Percentiles rank a stretch among this genome's conserved stretches.
phyloP scores from a whole-genome alignment of 768 basidiomycete species.

The Gymnopilus dilepis region DNA sequence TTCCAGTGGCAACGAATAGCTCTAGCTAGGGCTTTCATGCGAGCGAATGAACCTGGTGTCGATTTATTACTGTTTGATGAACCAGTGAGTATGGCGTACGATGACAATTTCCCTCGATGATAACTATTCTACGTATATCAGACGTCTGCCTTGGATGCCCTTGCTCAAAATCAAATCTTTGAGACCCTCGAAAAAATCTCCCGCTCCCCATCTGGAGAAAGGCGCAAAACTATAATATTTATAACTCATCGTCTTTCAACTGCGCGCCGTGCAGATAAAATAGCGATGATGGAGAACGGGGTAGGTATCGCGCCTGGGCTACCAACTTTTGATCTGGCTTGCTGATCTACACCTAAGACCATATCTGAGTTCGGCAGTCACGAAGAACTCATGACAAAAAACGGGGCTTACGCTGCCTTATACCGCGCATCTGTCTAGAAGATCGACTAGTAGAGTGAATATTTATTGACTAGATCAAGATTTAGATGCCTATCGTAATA shows the following conservation, averaged over 20 bases:
- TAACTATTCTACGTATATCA: slow-evolving; percentile 31
- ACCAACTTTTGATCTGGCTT: neutral
- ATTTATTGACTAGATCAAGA: slow-evolving; percentile 16
- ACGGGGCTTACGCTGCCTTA: slow-evolving; percentile 70
- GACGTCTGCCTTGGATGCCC: slow-evolving; percentile 83
- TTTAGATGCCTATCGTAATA: slow-evolving; percentile 14
- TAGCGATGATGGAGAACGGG: slow-evolving; percentile 86
- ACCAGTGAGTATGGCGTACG: slow-evolving; percentile 54
- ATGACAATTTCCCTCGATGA: slow-evolving; percentile 2
- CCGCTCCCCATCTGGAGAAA: slow-evolving; percentile 57
- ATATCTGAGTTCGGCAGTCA: slow-evolving; percentile 81
- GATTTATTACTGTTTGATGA: slow-evolving; percentile 87
- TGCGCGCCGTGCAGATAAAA: slow-evolving; percentile 83
- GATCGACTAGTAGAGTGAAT: slow-evolving; percentile 13
- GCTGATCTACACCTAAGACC: slow-evolving; percentile 44
- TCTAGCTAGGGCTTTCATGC: slow-evolving; percentile 86
- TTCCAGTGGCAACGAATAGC: slow-evolving; percentile 86
- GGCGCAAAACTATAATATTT: slow-evolving; percentile 76
- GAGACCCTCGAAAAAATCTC: slow-evolving; percentile 75
- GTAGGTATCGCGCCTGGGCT: slow-evolving; percentile 35
- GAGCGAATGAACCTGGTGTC: slow-evolving; percentile 73
- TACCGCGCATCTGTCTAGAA: slow-evolving; percentile 69
- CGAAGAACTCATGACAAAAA: slow-evolving; percentile 61
- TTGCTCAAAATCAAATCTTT: slow-evolving; percentile 81
- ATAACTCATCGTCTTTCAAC: slow-evolving; percentile 85